These are phyloP conservation scores for Xylaria longipes DNA, from an alignment of 495 filamentous ascomycete genomes.

Conservation along the genomic window DNA sequence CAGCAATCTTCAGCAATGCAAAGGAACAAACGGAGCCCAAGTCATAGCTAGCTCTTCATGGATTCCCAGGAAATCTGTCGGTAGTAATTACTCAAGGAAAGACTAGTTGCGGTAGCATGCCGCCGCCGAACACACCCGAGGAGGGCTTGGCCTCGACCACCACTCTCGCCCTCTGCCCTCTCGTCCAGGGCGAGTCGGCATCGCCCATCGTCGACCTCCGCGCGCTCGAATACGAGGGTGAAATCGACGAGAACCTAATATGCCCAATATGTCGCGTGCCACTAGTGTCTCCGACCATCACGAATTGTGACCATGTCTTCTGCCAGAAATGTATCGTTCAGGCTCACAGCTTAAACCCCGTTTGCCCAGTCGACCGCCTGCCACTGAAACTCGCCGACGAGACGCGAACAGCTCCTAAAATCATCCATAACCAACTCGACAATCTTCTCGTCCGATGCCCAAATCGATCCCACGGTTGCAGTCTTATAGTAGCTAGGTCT, in stretches of 20 bases:
- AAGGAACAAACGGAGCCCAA: background rate
- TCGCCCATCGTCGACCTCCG: conserved; percentile 62
- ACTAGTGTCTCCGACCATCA: conserved; percentile 72
- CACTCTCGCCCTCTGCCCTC: conserved; percentile 31
- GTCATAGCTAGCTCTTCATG: conserved; percentile 11
- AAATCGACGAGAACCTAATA: conserved; percentile 77
- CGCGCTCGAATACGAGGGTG: conserved; percentile 70
- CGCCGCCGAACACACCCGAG: conserved; percentile 44
- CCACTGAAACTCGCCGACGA: conserved; percentile 43
- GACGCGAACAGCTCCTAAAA: conserved; percentile 44
- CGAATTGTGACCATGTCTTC: conserved; percentile 73
- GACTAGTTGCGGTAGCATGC: conserved; percentile 30
- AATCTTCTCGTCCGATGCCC: conserved; percentile 78
- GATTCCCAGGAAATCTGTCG: background rate
- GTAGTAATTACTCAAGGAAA: background rate
- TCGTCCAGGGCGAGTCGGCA: conserved; percentile 23
- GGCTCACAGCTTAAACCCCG: conserved; percentile 56
- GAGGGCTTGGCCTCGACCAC: conserved; percentile 38
- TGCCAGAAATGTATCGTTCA: conserved; percentile 73
- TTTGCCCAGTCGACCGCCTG: conserved; percentile 60
- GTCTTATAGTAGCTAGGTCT: conserved; percentile 64
- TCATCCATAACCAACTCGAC: conserved; percentile 70
- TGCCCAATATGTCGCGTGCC: conserved; percentile 84
- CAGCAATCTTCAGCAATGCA: background rate
- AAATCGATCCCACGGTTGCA: conserved; percentile 66